Evolutionary conservation across 352 stramenopile genomes (phyloP).

Genomic region (Phytopythium boreale): DNA sequence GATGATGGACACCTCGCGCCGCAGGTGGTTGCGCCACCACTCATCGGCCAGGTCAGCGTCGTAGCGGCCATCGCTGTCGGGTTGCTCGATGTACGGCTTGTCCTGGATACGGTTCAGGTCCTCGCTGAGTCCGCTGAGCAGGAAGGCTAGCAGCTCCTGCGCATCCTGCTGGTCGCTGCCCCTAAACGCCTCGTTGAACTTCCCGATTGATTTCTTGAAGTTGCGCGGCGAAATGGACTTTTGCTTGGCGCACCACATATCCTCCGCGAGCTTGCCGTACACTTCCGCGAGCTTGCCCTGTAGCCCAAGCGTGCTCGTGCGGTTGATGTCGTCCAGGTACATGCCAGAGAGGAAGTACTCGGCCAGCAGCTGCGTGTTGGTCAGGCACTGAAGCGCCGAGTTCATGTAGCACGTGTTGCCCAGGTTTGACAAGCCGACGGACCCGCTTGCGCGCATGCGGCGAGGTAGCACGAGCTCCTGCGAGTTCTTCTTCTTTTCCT

Average conservation of each 20-base stretch:
- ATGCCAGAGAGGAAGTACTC: slow-evolving; percentile 96
- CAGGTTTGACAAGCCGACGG: slow-evolving; percentile 85
- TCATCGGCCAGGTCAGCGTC: slow-evolving; percentile 98
- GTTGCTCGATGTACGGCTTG: slow-evolving; percentile 97
- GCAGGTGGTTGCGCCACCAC: slow-evolving; percentile 98
- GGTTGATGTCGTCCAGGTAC: slow-evolving; percentile 94
- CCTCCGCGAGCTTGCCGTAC: slow-evolving; percentile 94
- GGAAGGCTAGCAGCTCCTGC: slow-evolving; percentile 95
- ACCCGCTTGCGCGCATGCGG: slow-evolving; percentile 74
- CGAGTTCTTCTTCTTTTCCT: slow-evolving; percentile 45
- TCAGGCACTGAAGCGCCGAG: slow-evolving; percentile 92
- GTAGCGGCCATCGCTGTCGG: slow-evolving; percentile 95
- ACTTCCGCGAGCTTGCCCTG: slow-evolving; percentile 93
- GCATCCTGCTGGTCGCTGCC: slow-evolving; percentile 98
- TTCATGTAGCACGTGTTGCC: slow-evolving; percentile 97
- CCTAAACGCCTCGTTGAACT: slow-evolving; percentile 95
- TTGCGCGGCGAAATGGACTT: slow-evolving; percentile 88
- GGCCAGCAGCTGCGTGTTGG: slow-evolving; percentile 93
- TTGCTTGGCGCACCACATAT: slow-evolving; percentile 95
- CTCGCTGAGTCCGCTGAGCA: slow-evolving; percentile 97
- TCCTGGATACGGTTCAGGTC: slow-evolving; percentile 97
- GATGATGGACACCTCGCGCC: slow-evolving; percentile 97
- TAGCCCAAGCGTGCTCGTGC: slow-evolving; percentile 94
- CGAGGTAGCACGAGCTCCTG: slow-evolving; percentile 62
- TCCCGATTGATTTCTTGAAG: slow-evolving; percentile 95